Conservation (phyloP, 345 rosid species). For the Carallia brachiata region DNA sequence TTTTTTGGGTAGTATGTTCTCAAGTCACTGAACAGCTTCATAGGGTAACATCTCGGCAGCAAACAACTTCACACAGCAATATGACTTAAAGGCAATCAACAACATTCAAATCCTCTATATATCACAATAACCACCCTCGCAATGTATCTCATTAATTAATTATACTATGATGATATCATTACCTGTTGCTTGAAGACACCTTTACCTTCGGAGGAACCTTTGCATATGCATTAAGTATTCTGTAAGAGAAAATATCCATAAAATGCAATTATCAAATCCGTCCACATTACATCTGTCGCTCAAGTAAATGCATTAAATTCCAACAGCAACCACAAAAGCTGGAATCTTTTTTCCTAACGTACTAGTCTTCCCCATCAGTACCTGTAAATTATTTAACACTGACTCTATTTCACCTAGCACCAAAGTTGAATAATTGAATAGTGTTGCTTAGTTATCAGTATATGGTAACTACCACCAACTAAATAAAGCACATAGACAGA, state of each 20-base stretch:
- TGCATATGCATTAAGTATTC: slow-evolving; percentile 57
- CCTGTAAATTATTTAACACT: too few species aligned
- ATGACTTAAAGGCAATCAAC: background rate
- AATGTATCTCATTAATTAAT: slow-evolving; percentile 3
- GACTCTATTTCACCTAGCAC: too few species aligned
- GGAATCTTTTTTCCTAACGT: too few species aligned
- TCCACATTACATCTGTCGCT: background rate
- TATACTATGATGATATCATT: background rate
- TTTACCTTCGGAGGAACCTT: slow-evolving; percentile 58
- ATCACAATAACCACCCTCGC: background rate
- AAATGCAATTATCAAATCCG: background rate
- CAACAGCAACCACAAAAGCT: too few species aligned
- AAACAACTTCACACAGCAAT: background rate
- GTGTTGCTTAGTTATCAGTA: too few species aligned
- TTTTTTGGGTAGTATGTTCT: too few species aligned
- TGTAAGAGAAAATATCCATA: slow-evolving; percentile 22
- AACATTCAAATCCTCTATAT: background rate
- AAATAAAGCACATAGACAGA: too few species aligned
- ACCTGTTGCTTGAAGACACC: slow-evolving; percentile 42
- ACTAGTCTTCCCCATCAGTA: too few species aligned
- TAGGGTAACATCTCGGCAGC: background rate
- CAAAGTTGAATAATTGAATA: too few species aligned
- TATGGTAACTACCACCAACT: too few species aligned
- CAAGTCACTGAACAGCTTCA: background rate
- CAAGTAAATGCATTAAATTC: too few species aligned